These are phyloP conservation scores for Pseudogymnoascus sp. DNA, from an alignment of 2,329 filamentous ascomycete genomes.

Conservation along the genomic window DNA sequence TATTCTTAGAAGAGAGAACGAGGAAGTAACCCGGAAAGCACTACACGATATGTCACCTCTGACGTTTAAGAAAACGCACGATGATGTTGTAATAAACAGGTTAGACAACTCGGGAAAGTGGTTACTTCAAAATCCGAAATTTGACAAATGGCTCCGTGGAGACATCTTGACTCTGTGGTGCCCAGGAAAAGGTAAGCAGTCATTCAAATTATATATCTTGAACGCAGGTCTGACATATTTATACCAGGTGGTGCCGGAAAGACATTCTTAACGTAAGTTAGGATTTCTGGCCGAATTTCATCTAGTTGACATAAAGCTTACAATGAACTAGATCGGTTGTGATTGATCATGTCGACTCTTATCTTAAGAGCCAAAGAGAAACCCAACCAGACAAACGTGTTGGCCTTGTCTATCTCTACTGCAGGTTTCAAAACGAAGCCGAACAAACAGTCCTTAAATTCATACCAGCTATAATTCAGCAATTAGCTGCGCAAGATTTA, in stretches of 20 bases:
- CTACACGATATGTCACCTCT: background rate
- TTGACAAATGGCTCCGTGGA: background rate
- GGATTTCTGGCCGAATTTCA: background rate
- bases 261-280: background rate
- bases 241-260: background rate
- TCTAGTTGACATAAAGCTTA: background rate
- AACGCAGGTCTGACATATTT: background rate
- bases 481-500: background rate
- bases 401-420: background rate
- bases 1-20: background rate
- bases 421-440: background rate
- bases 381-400: background rate
- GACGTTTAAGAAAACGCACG: background rate
- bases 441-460: background rate
- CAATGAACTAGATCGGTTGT: background rate
- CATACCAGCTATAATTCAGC: background rate
- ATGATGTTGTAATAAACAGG: background rate
- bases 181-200: background rate
- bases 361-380: background rate
- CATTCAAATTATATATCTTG: background rate
- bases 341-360: background rate
- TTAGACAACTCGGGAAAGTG: background rate
- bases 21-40: background rate
- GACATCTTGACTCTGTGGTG: background rate
- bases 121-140: background rate